Base-by-base conservation (phyloP, 257 asterid species). In the Salvia miltiorrhiza region DNA sequence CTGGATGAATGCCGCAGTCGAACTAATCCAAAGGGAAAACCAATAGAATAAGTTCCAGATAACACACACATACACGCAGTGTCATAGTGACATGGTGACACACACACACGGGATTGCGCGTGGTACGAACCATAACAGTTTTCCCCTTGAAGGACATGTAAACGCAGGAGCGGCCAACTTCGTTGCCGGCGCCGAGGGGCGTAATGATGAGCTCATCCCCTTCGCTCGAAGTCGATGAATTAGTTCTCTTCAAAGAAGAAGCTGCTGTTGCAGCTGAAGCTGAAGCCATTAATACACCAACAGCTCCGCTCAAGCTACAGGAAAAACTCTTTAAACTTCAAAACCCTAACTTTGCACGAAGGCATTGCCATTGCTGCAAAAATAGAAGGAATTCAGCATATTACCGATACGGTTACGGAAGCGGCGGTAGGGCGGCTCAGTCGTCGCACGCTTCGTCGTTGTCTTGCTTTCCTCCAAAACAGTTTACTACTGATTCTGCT, bases 1-100 rank as follows among this genome's bases (percentile, higher is more conserved):
- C 99, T 6, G 97, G 99, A 75, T 94, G 99, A 78, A 94, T 94
- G 33, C 99, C 97, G 69, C 99, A 89, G 73, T 94, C 99, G 63
- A 94, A 94, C 97, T 94, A 74, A 57, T 57, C 24, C 16, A 26
- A 55, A 26, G 11, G 62, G 33, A 21, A 2, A 70, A 60, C 54
- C n/a, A 60, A 17, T n/a, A 33, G 21, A 32, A 0, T 11, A 45
- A 12, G 26, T 8, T 45, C 5, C 4, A 32, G 3, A 58, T 4
- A 43, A 43, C 50, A 23, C 40, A 23, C 23, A 7, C 24, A 41
- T 4, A 60, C 1, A 12, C 2, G 52, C 10, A 33, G n/a, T 41
- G 2, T 30, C 21, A 65, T 1, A 7, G 40, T n/a, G n/a, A n/a
- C n/a, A n/a, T n/a, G n/a, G n/a, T n/a, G n/a, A n/a, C n/a, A 43